phyloP scores from a whole-genome alignment of 108 stramenopile genomes.

The Nitzschia putrida region DNA sequence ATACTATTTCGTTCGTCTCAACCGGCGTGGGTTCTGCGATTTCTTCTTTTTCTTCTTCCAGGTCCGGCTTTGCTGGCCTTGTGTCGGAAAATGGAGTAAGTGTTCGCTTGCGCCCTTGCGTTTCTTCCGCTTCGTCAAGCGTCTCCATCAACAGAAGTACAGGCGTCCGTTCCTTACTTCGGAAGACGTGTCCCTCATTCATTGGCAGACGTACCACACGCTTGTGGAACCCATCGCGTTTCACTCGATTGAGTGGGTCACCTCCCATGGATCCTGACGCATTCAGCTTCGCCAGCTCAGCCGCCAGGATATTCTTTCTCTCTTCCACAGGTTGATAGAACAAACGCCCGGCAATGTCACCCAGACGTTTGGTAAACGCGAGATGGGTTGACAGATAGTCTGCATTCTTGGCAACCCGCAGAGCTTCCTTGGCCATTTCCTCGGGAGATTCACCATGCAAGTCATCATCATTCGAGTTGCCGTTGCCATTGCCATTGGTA shows the following conservation, averaged over 20 bases:
- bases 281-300: slow-evolving; percentile 67
- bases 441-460: slow-evolving; percentile 33
- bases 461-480: neutral
- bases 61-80: neutral
- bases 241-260: slow-evolving; percentile 72
- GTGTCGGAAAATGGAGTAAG: slow-evolving; percentile 18
- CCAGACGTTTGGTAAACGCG: slow-evolving; percentile 69
- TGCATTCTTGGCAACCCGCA: slow-evolving; percentile 74
- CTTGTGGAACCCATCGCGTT: slow-evolving; percentile 28
- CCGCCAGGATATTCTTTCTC: slow-evolving; percentile 46
- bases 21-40: neutral
- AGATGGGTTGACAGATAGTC: slow-evolving; percentile 84
- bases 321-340: slow-evolving; percentile 63
- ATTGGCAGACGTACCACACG: slow-evolving; percentile 70
- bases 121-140: slow-evolving; percentile 41
- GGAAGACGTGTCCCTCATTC: slow-evolving; percentile 86
- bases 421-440: slow-evolving; percentile 43
- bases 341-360: slow-evolving; percentile 82
- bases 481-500: too few relatives aligned
- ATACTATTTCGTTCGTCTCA: neutral
- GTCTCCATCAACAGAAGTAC: slow-evolving; percentile 76
- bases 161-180: slow-evolving; percentile 88
- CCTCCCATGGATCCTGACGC: slow-evolving; percentile 78
- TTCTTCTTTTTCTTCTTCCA: slow-evolving; percentile 20
- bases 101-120: slow-evolving; percentile 2